Evolutionary conservation across 371 early-diverging fungal species (phyloP), one percentile per base, ranked within the genome.

Genomic region (Mucor sp.): DNA sequence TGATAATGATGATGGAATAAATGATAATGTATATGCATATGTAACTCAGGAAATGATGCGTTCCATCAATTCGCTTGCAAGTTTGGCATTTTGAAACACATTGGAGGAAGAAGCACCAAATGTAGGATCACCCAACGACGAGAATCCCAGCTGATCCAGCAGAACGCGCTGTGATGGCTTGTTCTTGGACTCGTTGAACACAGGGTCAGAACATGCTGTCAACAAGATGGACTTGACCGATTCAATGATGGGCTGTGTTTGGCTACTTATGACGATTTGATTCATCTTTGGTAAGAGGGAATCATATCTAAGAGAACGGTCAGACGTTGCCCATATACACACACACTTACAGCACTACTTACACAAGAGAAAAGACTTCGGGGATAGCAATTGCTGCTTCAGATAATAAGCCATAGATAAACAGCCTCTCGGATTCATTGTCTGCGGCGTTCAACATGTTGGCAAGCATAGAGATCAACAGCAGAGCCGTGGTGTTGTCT

Each of bases 391-490:
- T 70, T 0, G 94, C 91, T 25, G 89, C 90, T 74, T 93, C 93
- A 4, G 91, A 88, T 44, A 97, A 75, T 62, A 95, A 84, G 5
- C 91, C 90, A 68, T 95, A 95, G 35, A 94, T 83, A 72, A 93
- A 90, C 64, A 90, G 69, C 17, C 88, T 74, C 79, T 96, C 95
- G 9, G 88, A 84, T 67, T 95, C 94, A n/a, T 85, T 87, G 50
- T 95, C 94, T 2, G 91, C 84, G 48, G 81, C 85, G 73, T 94
- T 90, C 57, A 96, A 77, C 86, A 94, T 88, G 0, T 91, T 88
- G 1, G 90, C 88, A 70, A 94, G 72, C 62, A 93, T 70, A 7
- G 93, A 89, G 21, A 92, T 86, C 23, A 90, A 71, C 63, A 94
- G 75, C 7, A 92, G 73, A 27, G 93, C 88, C 7, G 78, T 90